These are phyloP conservation scores for Cinchona pubescens DNA, from an alignment of 257 asterid species.

Conservation along the genomic window DNA sequence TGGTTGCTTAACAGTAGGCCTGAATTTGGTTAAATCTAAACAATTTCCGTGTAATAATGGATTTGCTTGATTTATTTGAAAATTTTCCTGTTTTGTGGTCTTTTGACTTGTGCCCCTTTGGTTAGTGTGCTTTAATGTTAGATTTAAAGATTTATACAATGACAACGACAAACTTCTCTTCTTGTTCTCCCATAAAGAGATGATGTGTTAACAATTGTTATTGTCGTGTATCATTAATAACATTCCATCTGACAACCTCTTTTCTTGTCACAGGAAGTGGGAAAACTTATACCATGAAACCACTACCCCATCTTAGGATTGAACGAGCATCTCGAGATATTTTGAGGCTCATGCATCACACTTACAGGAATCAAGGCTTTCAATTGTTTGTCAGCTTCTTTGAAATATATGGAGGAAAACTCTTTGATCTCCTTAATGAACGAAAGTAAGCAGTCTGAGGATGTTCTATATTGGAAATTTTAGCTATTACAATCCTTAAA, in stretches of 20 bases:
- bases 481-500: constrained; percentile 5
- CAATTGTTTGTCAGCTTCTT: constrained; percentile 91
- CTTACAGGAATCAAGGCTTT: constrained; percentile 93
- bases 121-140: background rate
- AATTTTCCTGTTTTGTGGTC: background rate
- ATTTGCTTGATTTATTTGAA: background rate
- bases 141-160: background rate
- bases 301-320: constrained; percentile 90
- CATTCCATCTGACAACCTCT: background rate
- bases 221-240: background rate
- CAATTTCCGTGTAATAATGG: background rate
- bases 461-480: background rate
- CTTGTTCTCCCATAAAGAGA: background rate
- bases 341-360: constrained; percentile 87
- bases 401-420: constrained; percentile 97
- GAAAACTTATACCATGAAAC: constrained; percentile 96
- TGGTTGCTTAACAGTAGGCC: background rate
- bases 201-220: background rate
- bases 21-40: too few relatives aligned
- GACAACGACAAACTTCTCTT: background rate
- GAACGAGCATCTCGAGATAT: constrained; percentile 91
- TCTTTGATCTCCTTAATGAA: constrained; percentile 85
- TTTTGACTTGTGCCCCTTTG: background rate
- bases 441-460: constrained; percentile 61
- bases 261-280: constrained; percentile 75